These are phyloP conservation scores for Aspergillus fumigatiaffinis DNA, from an alignment of 2,329 filamentous ascomycete genomes.

Conservation along the genomic window DNA sequence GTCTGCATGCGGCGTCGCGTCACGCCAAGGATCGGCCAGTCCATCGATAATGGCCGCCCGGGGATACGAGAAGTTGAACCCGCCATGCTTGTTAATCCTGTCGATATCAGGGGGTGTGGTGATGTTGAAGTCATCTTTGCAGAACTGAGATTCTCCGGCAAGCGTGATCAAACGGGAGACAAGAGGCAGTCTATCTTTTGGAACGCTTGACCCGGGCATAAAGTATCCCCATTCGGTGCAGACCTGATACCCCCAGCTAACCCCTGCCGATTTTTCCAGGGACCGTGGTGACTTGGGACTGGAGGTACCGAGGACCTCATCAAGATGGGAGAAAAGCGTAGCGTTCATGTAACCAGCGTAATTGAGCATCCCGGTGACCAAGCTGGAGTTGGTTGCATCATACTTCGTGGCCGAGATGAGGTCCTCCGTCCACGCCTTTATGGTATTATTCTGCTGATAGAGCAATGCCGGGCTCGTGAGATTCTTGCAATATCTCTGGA, in stretches of 20 bases:
- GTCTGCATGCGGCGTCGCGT: slow-evolving; percentile 67
- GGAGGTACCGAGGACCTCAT: background rate
- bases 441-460: slow-evolving; percentile 38
- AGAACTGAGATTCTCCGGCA: slow-evolving; percentile 59
- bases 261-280: slow-evolving; percentile 31
- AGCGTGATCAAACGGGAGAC: slow-evolving; percentile 68
- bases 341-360: slow-evolving; percentile 53
- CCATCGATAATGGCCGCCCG: slow-evolving; percentile 76
- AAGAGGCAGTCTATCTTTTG: slow-evolving; percentile 60
- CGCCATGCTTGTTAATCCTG: slow-evolving; percentile 72
- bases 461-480: slow-evolving; percentile 47
- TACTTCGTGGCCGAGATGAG: slow-evolving; percentile 12
- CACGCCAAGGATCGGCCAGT: slow-evolving; percentile 74
- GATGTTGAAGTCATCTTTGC: slow-evolving; percentile 67
- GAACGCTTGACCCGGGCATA: slow-evolving; percentile 67
- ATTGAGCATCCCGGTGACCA: slow-evolving; percentile 54
- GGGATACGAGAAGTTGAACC: slow-evolving; percentile 66
- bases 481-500: slow-evolving; percentile 54
- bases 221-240: slow-evolving; percentile 71
- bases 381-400: slow-evolving; percentile 31
- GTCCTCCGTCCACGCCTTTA: slow-evolving; percentile 19
- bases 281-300: background rate
- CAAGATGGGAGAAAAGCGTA: slow-evolving; percentile 40
- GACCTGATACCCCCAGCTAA: slow-evolving; percentile 57
- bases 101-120: slow-evolving; percentile 59